phyloP scores from a whole-genome alignment of 2,329 filamentous ascomycete genomes.

The Aspergillus texensis region DNA sequence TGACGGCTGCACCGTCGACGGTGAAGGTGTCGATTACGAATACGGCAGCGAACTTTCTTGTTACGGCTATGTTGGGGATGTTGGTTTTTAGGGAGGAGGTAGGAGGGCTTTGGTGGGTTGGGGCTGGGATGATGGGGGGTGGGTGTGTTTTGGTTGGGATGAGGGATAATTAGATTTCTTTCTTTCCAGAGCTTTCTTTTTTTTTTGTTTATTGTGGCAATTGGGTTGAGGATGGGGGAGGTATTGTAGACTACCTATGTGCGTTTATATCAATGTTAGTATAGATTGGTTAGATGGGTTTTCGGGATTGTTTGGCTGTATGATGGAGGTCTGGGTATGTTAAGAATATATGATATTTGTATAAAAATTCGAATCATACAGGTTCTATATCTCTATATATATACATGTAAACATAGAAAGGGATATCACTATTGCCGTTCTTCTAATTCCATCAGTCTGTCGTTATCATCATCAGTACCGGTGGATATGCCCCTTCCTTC shows the following conservation, averaged over 20 bases:
- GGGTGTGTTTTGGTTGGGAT: slow-evolving; percentile 66
- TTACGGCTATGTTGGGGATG: slow-evolving; percentile 62
- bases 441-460: slow-evolving; percentile 35
- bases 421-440: slow-evolving; percentile 26
- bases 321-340: not conserved
- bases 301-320: not conserved
- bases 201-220: not conserved
- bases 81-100: slow-evolving; percentile 61
- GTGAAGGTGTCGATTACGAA: slow-evolving; percentile 67
- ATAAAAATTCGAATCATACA: not conserved
- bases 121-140: slow-evolving; percentile 60
- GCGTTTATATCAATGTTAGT: not conserved
- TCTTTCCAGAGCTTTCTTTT: not conserved
- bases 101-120: slow-evolving; percentile 63
- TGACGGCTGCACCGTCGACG: slow-evolving; percentile 62
- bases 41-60: slow-evolving; percentile 64
- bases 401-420: not conserved
- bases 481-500: slow-evolving; percentile 50
- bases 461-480: slow-evolving; percentile 38
- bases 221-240: not conserved
- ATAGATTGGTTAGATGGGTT: not conserved
- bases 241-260: not conserved
- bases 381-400: not conserved
- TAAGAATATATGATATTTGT: not conserved
- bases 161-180: slow-evolving; percentile 45